Evolutionary conservation across 768 basidiomycete genomes (phyloP).

Genomic region (Paxillus ammoniavirescens): DNA sequence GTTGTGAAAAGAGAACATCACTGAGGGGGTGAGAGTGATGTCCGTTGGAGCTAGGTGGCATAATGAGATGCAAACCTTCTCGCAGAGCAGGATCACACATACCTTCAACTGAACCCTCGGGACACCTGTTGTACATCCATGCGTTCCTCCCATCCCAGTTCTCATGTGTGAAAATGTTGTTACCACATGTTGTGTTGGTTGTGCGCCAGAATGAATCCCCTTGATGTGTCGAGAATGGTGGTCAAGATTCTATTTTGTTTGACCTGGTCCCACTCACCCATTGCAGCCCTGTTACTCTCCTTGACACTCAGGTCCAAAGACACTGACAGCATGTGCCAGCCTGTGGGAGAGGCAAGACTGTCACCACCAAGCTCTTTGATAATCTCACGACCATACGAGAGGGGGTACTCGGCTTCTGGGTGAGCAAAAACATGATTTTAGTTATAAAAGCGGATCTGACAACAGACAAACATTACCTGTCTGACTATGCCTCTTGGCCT

Average conservation of each 20-base stretch:
- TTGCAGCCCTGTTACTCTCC: slow-evolving; percentile 10
- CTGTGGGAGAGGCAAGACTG: slow-evolving; percentile 79
- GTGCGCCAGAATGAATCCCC: slow-evolving; percentile 45
- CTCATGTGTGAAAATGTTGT: slow-evolving; percentile 94
- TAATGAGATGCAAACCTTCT: neutral
- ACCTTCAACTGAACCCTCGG: slow-evolving; percentile 41
- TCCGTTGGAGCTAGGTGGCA: slow-evolving; percentile 6
- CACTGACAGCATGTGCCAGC: slow-evolving; percentile 88
- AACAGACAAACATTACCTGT: too few species aligned
- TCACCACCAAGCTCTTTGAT: slow-evolving; percentile 76
- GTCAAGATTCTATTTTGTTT: neutral
- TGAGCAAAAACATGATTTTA: too few species aligned
- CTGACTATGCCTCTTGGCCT: too few species aligned
- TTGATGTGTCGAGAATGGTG: slow-evolving; percentile 15
- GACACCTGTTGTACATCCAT: slow-evolving; percentile 77
- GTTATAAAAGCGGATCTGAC: too few species aligned
- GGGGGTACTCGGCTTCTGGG: neutral
- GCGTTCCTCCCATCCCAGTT: slow-evolving; percentile 76
- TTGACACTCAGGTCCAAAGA: slow-evolving; percentile 55
- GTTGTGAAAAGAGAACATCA: slow-evolving; percentile 70
- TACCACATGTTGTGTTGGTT: slow-evolving; percentile 83
- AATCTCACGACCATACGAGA: slow-evolving; percentile 29
- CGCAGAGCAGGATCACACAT: neutral
- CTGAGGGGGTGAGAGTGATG: neutral
- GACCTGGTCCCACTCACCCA: slow-evolving; percentile 5